Evolutionary conservation across 768 basidiomycete genomes (phyloP), one percentile per base, ranked within the genome.

Genomic region (Suillus hirtellus): DNA sequence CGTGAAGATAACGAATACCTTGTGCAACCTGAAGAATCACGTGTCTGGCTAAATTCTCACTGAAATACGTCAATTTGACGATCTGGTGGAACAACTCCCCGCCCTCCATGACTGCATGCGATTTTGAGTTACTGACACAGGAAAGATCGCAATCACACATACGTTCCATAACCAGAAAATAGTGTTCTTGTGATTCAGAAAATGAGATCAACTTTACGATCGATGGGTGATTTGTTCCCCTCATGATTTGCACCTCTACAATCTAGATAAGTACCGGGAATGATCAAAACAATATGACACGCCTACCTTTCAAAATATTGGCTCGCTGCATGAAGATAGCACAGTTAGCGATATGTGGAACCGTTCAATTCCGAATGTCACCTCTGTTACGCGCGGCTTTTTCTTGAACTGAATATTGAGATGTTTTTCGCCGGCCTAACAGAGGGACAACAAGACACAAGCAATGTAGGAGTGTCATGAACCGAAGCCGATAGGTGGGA

Each of bases 31-130:
- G 97, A 0, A 97, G 80, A 69, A 99, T 98, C 70, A 99, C 96
- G 73, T 99, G 97, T 12, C 96, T 89, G 5, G 97, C 85, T n/a
- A 99, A 89, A 63, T 91, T 93, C 77, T 99, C 97, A 75, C 92
- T 94, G 75, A 99, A 99, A 77, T 99, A 99, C 3, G 97, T 99
- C 65, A 99, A 85, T 75, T 97, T 99, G 77, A 99, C 97, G 73
- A 98, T 98, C 74, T 97, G 96, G 73, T 98, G 95, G 81, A 99
- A 99, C 2, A 99, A 82, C 75, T 99, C 97, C 65, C 97, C 97
- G 63, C 97, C 97, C 73, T 91, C 92, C 95, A 98, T 92, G 53
- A 99, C 93, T 96, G 65, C 54, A 24, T 60, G 43, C 60, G 60
- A 60, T 14, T 27, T 49, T 42, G 53, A 64, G 54, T 70, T 31